Percentiles rank a stretch among this genome's conserved stretches.
These are phyloP conservation scores for Aspergillus ochraceoroseus DNA, from an alignment of 2,329 filamentous ascomycete genomes.

Conservation along the genomic window DNA sequence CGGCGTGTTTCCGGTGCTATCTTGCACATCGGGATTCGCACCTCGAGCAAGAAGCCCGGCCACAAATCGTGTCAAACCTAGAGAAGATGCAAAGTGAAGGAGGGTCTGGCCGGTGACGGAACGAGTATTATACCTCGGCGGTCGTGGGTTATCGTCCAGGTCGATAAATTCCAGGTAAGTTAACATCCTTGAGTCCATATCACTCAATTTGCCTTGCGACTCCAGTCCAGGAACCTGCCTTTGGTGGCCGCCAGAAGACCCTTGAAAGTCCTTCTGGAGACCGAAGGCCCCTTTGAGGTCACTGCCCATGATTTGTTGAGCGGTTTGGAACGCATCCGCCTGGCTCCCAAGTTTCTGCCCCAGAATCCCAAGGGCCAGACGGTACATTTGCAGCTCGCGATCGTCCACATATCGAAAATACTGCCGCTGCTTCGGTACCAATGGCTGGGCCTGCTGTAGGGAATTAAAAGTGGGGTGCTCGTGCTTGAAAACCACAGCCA, in stretches of 20 bases:
- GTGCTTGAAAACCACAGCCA: conserved; percentile 65
- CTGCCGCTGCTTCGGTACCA: conserved; percentile 48
- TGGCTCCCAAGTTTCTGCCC: conserved; percentile 46
- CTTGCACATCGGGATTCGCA: conserved; percentile 68
- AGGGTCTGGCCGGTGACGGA: conserved; percentile 69
- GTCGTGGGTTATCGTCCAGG: conserved; percentile 65
- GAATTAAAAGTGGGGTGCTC: conserved; percentile 48
- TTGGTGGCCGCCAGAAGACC: conserved; percentile 44
- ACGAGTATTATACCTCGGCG: conserved; percentile 62
- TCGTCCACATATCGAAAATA: conserved; percentile 65
- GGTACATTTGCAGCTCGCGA: conserved; percentile 46
- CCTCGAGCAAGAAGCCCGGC: conserved; percentile 71
- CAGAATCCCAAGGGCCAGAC: conserved; percentile 42
- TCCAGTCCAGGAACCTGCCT: conserved; percentile 44
- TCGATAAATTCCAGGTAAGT: conserved; percentile 74
- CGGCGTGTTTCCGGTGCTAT: conserved; percentile 75
- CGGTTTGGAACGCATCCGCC: conserved; percentile 46
- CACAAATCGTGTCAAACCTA: conserved; percentile 70
- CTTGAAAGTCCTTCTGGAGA: conserved; percentile 41
- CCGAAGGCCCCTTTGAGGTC: conserved; percentile 47
- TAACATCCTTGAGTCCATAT: conserved; percentile 64
- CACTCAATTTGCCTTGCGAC: conserved; percentile 41
- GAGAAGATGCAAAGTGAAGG: conserved; percentile 70
- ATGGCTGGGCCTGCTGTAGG: conserved; percentile 41
- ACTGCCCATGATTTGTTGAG: conserved; percentile 47